A percentile compares a stretch with the other conserved stretches of the same genome.
phyloP scores from a whole-genome alignment of 495 filamentous ascomycete genomes.

The Tuber microsphaerosporum region DNA sequence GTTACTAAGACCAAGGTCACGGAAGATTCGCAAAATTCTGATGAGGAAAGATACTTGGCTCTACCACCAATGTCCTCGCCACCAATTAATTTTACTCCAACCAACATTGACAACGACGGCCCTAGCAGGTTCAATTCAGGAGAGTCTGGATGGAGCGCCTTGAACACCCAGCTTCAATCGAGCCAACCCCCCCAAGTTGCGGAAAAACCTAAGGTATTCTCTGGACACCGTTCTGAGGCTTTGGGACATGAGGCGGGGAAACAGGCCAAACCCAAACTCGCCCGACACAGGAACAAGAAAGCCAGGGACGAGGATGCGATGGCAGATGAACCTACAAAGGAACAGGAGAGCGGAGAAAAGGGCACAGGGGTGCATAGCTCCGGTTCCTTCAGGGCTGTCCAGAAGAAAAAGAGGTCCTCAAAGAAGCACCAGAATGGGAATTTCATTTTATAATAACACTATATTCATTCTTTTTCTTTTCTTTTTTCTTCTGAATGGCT shows the following conservation, averaged over 20 bases:
- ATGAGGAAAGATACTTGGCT: neutral
- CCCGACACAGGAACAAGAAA: neutral
- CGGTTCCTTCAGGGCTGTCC: neutral
- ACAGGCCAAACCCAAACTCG: neutral
- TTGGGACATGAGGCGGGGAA: neutral
- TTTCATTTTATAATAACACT: neutral
- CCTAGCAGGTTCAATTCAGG: neutral
- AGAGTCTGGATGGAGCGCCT: neutral
- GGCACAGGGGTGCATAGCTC: neutral
- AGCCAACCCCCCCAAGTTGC: neutral
- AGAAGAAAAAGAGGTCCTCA: neutral
- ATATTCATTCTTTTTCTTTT: neutral
- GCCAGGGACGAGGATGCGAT: neutral
- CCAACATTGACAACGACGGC: neutral
- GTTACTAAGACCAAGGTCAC: neutral
- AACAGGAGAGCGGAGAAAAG: neutral
- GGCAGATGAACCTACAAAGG: neutral
- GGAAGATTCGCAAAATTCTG: neutral
- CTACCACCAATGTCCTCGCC: neutral
- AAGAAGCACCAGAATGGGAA: neutral
- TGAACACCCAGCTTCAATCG: neutral
- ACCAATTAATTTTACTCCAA: neutral
- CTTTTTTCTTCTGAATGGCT: neutral
- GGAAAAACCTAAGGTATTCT: neutral
- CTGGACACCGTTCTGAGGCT: neutral